Evolutionary conservation across 1,284 basidiomycete species (phyloP), one percentile per base, ranked within the genome.

Genomic region (Rhodotorula sp.): DNA sequence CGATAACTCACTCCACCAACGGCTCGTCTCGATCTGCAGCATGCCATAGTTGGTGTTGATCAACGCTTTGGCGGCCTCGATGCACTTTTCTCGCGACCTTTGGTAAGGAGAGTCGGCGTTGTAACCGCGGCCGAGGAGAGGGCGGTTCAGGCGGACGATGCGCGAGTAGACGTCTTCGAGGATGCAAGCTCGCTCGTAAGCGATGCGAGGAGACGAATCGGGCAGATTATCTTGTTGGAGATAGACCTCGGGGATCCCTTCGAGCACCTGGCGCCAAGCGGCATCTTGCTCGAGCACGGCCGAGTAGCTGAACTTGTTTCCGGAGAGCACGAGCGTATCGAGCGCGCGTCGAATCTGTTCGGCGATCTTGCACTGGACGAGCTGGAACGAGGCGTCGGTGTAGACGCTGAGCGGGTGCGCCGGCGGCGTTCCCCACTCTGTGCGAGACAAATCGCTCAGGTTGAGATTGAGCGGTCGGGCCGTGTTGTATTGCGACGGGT

Each of bases 61-160:
- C 57, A 76, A 64, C 21, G 51, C 46, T 39, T 66, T 47, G 1
- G 77, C 73, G 14, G 68, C 66, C 1, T 66, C 58, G 52, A 78
- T 57, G 60, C 77, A 78, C 52, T 70, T 60, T 15, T 64, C 61
- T 18, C 63, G 72, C 63, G 75, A 76, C 46, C 68, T 65, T 0
- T 58, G 52, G 61, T 67, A 78, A 4, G 65, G 70, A 3, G 75
- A 76, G 6, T 48, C 51, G 5, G 61, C 52, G 6, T 54, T 49
- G 72, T 77, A 78, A 1, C 77, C 77, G 23, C 77, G 73, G 1
- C 65, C 67, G 51, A 75, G 66, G 26, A 75, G 64, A 0, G 77
- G 77, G 39, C 77, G 73, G 56, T 78, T 72, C 7, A 78, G 69
- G 21, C 77, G 77, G 7, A 76, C 66, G n/a, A 75, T 65, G n/a